Percentiles rank a stretch among this genome's conserved stretches.
These are phyloP conservation scores for Peniophora sp. DNA, from an alignment of 1,284 basidiomycete genomes.

Conservation along the genomic window DNA sequence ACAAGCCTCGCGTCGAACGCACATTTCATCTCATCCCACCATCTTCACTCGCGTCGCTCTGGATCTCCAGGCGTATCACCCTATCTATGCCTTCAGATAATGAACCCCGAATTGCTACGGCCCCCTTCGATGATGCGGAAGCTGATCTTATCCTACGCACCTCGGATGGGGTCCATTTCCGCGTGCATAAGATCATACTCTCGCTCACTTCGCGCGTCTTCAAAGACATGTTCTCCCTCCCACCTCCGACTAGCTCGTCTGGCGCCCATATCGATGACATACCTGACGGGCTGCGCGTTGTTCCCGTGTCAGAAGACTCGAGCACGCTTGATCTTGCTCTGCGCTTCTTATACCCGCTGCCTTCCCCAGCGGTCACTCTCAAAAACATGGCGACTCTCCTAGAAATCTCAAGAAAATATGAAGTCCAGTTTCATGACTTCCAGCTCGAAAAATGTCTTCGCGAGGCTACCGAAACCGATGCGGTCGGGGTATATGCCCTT, in stretches of 20 bases:
- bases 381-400: conserved; percentile 1
- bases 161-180: conserved; percentile 11
- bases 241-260: background rate
- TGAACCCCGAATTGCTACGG: no score
- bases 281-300: background rate
- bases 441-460: background rate
- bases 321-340: conserved; percentile 5
- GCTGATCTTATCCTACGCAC: conserved; percentile 15
- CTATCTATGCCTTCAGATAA: no score
- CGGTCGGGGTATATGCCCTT: background rate
- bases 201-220: conserved; percentile 13
- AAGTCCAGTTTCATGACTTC: background rate
- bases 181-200: conserved; percentile 13
- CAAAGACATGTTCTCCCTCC: conserved; percentile 22
- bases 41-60: no score
- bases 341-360: conserved; percentile 7
- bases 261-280: background rate
- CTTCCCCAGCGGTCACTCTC: background rate
- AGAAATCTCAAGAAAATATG: background rate
- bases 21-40: no score
- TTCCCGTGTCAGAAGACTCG: conserved; percentile 4
- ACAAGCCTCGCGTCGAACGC: no score
- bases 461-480: background rate
- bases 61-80: no score
- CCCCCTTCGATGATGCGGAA: conserved; percentile 8